Evolutionary conservation across 345 rosid genomes (phyloP), one percentile per base, ranked within the genome.

Genomic region (Brassica nigra): DNA sequence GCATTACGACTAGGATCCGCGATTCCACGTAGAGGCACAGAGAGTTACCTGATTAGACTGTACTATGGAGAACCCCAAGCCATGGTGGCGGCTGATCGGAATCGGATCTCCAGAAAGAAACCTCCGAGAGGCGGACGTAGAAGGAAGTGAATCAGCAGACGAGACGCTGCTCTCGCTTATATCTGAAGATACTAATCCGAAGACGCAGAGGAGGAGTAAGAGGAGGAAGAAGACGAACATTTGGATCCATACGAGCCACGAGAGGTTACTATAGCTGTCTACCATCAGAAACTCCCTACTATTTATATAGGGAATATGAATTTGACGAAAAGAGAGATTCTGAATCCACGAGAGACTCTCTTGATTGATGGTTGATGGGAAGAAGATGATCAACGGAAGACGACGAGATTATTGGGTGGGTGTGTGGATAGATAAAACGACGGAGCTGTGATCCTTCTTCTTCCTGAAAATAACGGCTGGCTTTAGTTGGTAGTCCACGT

Each of bases 221-320:
- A 94, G 85, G 72, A 94, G 98, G 66, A 92, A 52, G 52, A 94
- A 73, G 62, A 89, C 77, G 2, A 90, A 57, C 75, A 90, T 74
- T 76, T 92, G 97, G 88, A 92, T 90, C 98, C 93, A 92, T 28
- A 94, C 74, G 0, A 94, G 86, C 96, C 96, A 94, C 66, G 96
- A 89, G 12, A 94, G 85, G 66, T 86, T 86, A 70, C 85, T 86
- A 62, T 78, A 84, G 71, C 85, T 86, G 55, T 86, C 90, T 15
- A 87, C 70, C n/a, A 82, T 78, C 2, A 76, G 7, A n/a, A 29
- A 61, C 58, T 88, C 88, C 5, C 87, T 1, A 10, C 14, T 42
- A 42, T 10, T 2, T 9, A 3, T 44, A 44, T 11, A 44, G 54
- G 10, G 54, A 12, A 44, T 5, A 18, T 11, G 2, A 33, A 7